A percentile compares a stretch with the other conserved stretches of the same genome.
Conservation (phyloP, 202 grass and related monocot genomes). For the Digitaria exilis region DNA sequence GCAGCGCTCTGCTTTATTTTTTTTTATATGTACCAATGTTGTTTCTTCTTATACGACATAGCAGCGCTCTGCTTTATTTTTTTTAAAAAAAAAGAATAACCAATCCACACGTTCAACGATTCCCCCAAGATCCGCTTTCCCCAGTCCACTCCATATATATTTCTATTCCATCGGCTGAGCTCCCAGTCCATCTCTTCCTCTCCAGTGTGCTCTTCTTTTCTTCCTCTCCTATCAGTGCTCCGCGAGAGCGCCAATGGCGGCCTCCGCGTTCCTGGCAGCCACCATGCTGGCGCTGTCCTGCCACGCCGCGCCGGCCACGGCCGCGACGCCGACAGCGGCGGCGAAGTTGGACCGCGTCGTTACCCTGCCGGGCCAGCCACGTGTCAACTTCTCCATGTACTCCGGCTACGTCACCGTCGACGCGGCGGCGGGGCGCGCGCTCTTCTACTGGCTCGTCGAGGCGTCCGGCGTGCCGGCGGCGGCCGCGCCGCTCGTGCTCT, state of each 20-base stretch:
- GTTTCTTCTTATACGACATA: too few species aligned
- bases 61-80: too few species aligned
- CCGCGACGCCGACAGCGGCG: background rate
- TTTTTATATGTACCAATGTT: too few species aligned
- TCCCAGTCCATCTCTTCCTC: background rate
- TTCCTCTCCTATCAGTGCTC: background rate
- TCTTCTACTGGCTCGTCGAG: conserved; percentile 89
- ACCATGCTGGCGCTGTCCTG: conserved; percentile 26
- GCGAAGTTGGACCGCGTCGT: conserved; percentile 53
- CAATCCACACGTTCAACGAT: background rate
- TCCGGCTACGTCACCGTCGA: conserved; percentile 79
- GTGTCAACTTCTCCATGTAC: conserved; percentile 72
- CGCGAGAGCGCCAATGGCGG: conserved; percentile 44
- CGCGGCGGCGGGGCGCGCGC: conserved; percentile 53
- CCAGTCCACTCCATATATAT: too few species aligned
- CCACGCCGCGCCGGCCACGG: background rate
- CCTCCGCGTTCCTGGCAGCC: conserved; percentile 32
- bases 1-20: too few species aligned
- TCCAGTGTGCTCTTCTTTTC: background rate
- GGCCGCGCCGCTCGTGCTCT: conserved; percentile 72
- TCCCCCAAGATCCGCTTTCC: background rate
- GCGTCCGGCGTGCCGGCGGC: conserved; percentile 11
- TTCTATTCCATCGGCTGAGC: conserved; percentile 13
- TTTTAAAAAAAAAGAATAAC: too few species aligned
- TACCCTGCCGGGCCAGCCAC: conserved; percentile 62